Evolutionary conservation across 139 green algal species (phyloP), one percentile per base, ranked within the genome.

Genomic region (Ettlia oleoabundans): DNA sequence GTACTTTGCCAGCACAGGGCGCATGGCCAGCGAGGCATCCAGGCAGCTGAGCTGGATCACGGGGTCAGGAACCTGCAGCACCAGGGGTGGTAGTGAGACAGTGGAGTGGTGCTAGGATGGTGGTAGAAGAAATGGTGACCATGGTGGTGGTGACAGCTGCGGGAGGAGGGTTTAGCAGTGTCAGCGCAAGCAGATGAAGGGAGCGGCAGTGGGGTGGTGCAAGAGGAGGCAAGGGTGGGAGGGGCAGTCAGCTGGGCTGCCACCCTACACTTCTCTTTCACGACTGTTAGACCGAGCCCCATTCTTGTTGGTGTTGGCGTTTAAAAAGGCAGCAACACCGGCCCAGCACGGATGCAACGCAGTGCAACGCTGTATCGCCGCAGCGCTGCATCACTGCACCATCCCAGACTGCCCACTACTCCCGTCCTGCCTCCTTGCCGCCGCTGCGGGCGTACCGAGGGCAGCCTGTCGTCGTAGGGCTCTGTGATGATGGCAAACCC

Each of bases 401-500:
- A 21, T 32, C 21, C 15, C 58, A 67, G 7, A 30, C 58, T n/a
- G 18, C 7, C 24, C 58, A 15, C 13, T 21, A 21, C n/a, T 47
- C 28, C 64, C 64, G 7, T 72, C 30, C 64, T 33, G 15, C 47
- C 47, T 24, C 47, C 47, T 15, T 35, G 2, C 68, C 4, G 35
- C 68, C 40, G 4, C 40, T n/a, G 32, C 73, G 3, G 33, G 2
- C 79, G 30, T 68, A 79, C 92, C 80, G 93, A 88, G 13, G 96
- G 96, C 89, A 97, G 90, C 24, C 97, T 87, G 83, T 98, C 93
- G 81, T 99, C 97, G 80, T 93, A 99, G n/a, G 97, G 97, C 86
- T 99, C 97, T 26, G 96, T 96, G 86, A 99, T 99, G 87, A 99
- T 92, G 13, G 96, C 93, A 89, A 99, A 99, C 47, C 97, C 97